Evolutionary conservation across 1,139 yeast genomes (phyloP).

Genomic region (Zygoascus sp.): DNA sequence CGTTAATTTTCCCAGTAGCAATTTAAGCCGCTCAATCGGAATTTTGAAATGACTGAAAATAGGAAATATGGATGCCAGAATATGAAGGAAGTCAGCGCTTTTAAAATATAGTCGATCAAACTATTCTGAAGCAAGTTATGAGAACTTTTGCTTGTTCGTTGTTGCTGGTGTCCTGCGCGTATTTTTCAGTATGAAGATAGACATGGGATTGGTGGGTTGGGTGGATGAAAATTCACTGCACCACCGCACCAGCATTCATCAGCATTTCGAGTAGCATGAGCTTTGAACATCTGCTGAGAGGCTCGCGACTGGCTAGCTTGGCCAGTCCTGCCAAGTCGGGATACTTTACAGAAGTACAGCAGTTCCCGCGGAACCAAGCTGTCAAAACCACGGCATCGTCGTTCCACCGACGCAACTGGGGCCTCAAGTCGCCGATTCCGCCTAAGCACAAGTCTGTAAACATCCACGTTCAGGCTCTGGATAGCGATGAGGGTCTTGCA

Average conservation of each 20-base stretch:
- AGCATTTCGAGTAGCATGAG: slow-evolving; percentile 3
- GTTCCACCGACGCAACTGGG: slow-evolving; percentile 56
- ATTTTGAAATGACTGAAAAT: not conserved
- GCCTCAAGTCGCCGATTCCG: slow-evolving; percentile 57
- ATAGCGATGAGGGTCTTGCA: slow-evolving; percentile 49
- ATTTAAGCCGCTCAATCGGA: not conserved
- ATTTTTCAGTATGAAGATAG: not conserved
- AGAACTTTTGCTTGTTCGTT: too few species aligned
- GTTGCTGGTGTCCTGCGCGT: too few species aligned
- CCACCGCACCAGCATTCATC: not conserved
- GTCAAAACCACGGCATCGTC: slow-evolving; percentile 55
- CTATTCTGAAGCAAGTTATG: too few species aligned
- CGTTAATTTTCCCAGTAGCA: not conserved
- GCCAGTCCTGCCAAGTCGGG: slow-evolving; percentile 7
- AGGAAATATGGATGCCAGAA: too few species aligned
- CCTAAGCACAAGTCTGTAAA: slow-evolving; percentile 44
- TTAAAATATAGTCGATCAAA: too few species aligned
- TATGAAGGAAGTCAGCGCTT: too few species aligned
- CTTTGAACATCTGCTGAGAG: slow-evolving; percentile 8
- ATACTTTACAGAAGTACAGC: slow-evolving; percentile 10
- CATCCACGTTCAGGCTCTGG: slow-evolving; percentile 48
- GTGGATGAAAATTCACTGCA: not conserved
- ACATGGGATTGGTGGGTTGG: not conserved
- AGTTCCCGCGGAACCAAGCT: slow-evolving; percentile 51
- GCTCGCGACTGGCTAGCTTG: slow-evolving; percentile 8